These are phyloP conservation scores for Globisporangium parvum DNA, from an alignment of 352 stramenopile species.

Conservation along the genomic window DNA sequence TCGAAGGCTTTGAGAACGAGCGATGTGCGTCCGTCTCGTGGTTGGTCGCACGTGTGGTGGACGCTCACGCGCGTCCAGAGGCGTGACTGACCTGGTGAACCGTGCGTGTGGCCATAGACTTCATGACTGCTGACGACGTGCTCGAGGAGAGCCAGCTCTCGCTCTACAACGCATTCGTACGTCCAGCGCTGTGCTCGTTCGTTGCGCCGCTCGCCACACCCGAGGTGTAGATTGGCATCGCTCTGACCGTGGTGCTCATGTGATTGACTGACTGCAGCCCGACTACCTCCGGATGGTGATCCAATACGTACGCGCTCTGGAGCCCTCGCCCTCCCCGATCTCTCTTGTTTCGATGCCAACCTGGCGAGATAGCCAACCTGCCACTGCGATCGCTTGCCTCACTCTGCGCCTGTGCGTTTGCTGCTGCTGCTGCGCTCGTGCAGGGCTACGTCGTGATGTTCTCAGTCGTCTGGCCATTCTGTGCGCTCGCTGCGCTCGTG, in stretches of 20 bases:
- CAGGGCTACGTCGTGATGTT: slow-evolving; percentile 88
- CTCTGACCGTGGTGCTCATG: background rate
- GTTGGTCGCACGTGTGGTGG: background rate
- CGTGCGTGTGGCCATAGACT: slow-evolving; percentile 34
- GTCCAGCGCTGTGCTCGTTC: slow-evolving; percentile 10
- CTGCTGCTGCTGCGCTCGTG: background rate
- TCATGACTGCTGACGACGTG: slow-evolving; percentile 82
- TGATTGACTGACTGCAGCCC: slow-evolving; percentile 20
- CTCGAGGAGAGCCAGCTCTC: slow-evolving; percentile 77
- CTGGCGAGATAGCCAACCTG: too few species aligned
- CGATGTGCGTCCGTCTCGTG: slow-evolving; percentile 32
- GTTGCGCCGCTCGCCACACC: too few species aligned
- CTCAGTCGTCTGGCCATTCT: slow-evolving; percentile 85
- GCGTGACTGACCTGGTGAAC: background rate
- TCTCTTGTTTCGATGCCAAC: background rate
- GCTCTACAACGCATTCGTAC: slow-evolving; percentile 79
- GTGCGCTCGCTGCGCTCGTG: slow-evolving; percentile 59
- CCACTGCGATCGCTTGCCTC: background rate
- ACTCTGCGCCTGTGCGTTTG: background rate
- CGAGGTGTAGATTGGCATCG: too few species aligned
- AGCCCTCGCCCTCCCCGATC: too few species aligned
- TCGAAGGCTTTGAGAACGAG: slow-evolving; percentile 81
- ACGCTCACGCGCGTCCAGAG: background rate
- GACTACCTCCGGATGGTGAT: slow-evolving; percentile 86
- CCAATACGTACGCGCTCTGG: too few species aligned